These are phyloP conservation scores for Globisporangium parvum DNA, from an alignment of 352 stramenopile species.

Conservation along the genomic window DNA sequence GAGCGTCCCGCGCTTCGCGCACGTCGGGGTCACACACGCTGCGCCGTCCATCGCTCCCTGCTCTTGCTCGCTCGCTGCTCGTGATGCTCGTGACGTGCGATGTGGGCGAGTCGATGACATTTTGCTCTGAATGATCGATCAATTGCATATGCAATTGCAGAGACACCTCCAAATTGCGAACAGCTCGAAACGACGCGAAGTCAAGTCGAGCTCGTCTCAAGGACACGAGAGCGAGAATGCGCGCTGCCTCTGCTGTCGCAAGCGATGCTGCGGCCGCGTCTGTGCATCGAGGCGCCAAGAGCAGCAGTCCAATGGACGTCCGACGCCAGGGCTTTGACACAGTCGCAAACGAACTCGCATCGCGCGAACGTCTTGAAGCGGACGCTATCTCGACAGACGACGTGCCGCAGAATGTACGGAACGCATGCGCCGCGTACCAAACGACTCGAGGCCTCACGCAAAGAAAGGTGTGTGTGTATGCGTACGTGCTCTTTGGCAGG, in stretches of 20 bases:
- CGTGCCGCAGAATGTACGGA: constrained; percentile 8
- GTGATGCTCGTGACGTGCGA: background rate
- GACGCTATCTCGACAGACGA: constrained; percentile 3
- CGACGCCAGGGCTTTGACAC: constrained; percentile 9
- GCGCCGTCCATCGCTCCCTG: constrained; percentile 16
- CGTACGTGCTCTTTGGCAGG: constrained; percentile 17
- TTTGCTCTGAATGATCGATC: no score
- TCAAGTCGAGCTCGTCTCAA: background rate
- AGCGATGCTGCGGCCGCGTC: background rate
- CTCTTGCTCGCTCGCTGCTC: no score
- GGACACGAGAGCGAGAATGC: background rate
- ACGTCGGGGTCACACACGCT: constrained; percentile 68
- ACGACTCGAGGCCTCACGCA: background rate
- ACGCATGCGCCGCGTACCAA: no score
- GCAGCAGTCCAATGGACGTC: constrained; percentile 1
- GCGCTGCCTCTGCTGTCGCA: background rate
- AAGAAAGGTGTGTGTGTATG: background rate
- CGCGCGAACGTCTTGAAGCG: constrained; percentile 5
- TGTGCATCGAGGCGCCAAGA: background rate
- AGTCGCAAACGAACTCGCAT: constrained; percentile 6
- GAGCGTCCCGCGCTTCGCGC: constrained; percentile 77
- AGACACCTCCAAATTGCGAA: no score
- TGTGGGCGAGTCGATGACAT: no score
- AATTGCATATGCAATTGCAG: background rate
- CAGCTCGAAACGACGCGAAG: constrained; percentile 1